A percentile compares a stretch with the other conserved stretches of the same genome.
Evolutionary conservation across 352 stramenopile species (phyloP).

Genomic region (Blastocystis sp.): DNA sequence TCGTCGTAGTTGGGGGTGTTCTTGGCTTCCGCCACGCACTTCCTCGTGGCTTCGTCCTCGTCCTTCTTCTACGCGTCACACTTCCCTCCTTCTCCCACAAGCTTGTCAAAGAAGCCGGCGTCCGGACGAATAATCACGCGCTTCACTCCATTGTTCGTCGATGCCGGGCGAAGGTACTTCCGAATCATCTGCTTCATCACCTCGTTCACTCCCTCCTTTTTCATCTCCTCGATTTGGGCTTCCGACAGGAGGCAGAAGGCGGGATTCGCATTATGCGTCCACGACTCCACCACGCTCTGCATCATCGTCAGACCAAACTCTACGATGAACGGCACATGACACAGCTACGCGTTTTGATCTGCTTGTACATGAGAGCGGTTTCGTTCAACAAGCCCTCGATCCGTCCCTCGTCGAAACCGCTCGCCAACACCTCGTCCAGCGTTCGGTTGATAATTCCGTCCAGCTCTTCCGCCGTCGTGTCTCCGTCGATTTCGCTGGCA

Average conservation of each 20-base stretch:
- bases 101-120: constrained; percentile 45
- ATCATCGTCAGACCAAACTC: constrained; percentile 59
- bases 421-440: constrained; percentile 31
- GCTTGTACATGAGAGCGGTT: constrained; percentile 26
- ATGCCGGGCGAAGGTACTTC: constrained; percentile 31
- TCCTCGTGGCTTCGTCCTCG: not conserved
- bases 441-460: constrained; percentile 52
- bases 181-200: constrained; percentile 67
- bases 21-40: not conserved
- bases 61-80: constrained; percentile 16
- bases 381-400: constrained; percentile 60
- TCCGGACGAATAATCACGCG: constrained; percentile 34
- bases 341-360: constrained; percentile 33
- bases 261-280: constrained; percentile 51
- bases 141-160: constrained; percentile 1
- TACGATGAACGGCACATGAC: not conserved
- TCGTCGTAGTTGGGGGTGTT: constrained; percentile 5
- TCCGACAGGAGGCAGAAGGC: constrained; percentile 47
- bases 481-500: constrained; percentile 12
- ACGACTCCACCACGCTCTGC: constrained; percentile 54
- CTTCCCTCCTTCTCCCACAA: not conserved
- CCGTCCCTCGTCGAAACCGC: constrained; percentile 50
- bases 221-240: constrained; percentile 30
- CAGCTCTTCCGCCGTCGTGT: not conserved
- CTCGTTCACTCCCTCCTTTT: constrained; percentile 49